Percentiles rank a stretch among this genome's conserved stretches.
Conservation (phyloP, 2,329 filamentous ascomycete genomes). For the Trichoderma atroviride region DNA sequence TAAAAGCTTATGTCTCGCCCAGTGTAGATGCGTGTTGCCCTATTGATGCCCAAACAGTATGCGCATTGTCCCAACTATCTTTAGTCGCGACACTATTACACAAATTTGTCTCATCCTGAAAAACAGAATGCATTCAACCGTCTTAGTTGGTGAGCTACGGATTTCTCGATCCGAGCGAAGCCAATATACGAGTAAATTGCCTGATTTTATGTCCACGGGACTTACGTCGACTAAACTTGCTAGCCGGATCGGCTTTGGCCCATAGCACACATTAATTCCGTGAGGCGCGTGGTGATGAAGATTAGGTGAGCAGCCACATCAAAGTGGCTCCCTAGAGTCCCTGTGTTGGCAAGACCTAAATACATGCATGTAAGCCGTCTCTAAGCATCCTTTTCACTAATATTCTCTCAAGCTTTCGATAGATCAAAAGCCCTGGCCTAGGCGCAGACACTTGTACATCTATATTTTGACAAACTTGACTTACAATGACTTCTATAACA, state of each 20-base stretch:
- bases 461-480: not conserved
- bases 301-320: not conserved
- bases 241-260: not conserved
- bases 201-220: not conserved
- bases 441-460: too few relatives aligned
- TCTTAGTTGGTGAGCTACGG: not conserved
- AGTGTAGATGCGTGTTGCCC: not conserved
- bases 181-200: not conserved
- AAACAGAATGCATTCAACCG: not conserved
- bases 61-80: not conserved
- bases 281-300: not conserved
- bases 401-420: too few relatives aligned
- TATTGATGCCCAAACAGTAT: not conserved
- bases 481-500: not conserved
- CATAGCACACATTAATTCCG: not conserved
- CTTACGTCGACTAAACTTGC: not conserved
- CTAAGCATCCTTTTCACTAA: not conserved
- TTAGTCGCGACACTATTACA: not conserved
- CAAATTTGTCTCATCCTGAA: not conserved
- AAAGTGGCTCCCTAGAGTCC: not conserved
- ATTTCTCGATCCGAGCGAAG: not conserved
- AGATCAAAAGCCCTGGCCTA: too few relatives aligned
- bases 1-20: not conserved
- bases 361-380: not conserved
- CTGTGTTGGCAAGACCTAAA: not conserved